Evolutionary conservation across 805 yeast species (phyloP).

Genomic region (Vanderwaltozyma yarrowii): DNA sequence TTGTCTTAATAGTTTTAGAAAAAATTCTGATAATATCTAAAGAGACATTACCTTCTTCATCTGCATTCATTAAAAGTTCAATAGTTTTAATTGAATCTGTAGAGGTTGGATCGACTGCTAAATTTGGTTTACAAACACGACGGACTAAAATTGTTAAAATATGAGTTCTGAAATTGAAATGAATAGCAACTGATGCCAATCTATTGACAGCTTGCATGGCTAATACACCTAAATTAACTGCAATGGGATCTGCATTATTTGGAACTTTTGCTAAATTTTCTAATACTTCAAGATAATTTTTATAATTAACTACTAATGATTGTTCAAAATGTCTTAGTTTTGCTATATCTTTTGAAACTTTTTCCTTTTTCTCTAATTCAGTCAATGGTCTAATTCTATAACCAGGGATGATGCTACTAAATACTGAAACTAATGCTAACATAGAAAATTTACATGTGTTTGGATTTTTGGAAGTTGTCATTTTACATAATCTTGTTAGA

Average conservation of each 20-base stretch:
- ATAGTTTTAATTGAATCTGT: constrained; percentile 51
- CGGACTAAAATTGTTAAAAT: constrained; percentile 57
- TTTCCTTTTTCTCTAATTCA: constrained; percentile 72
- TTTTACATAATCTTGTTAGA: constrained; percentile 55
- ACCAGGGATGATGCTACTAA: constrained; percentile 79
- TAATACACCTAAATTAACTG: constrained; percentile 36
- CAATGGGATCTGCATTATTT: constrained; percentile 23
- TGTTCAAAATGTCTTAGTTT: constrained; percentile 75
- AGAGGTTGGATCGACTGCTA: constrained; percentile 37
- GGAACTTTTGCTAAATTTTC: constrained; percentile 33
- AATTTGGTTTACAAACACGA: constrained; percentile 52
- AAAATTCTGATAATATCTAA: constrained; percentile 61
- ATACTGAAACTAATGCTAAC: constrained; percentile 72
- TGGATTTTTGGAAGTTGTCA: constrained; percentile 57
- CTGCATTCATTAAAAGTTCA: constrained; percentile 65
- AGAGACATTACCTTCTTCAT: constrained; percentile 73
- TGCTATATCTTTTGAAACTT: constrained; percentile 74
- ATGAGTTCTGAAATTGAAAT: constrained; percentile 76
- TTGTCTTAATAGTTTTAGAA: constrained; percentile 58
- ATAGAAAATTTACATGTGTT: constrained; percentile 63
- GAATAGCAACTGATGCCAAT: constrained; percentile 53
- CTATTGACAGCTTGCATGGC: constrained; percentile 77
- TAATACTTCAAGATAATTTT: constrained; percentile 50
- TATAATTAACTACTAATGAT: constrained; percentile 57
- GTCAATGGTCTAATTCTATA: constrained; percentile 76